Conservation (phyloP, 2,329 filamentous ascomycete species). For the Aspergillus aculeatinus region DNA sequence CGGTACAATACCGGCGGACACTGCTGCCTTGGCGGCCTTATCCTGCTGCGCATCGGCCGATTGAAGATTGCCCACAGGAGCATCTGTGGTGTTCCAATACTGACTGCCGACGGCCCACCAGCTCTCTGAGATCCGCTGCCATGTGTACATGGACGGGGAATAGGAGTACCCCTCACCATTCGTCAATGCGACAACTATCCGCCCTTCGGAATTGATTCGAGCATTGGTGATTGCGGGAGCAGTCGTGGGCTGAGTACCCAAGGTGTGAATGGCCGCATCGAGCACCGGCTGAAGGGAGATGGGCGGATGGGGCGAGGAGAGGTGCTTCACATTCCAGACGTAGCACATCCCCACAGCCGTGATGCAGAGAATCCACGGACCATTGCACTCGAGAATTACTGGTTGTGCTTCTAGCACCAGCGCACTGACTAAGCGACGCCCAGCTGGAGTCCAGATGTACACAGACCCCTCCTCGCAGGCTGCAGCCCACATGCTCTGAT, state of each 20-base stretch:
- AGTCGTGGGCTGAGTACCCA: constrained; percentile 74
- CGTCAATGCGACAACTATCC: constrained; percentile 83
- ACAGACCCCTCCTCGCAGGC: constrained; percentile 90
- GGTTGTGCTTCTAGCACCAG: constrained; percentile 88
- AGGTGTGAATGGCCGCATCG: constrained; percentile 76
- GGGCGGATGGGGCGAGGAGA: constrained; percentile 83
- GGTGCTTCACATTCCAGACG: constrained; percentile 86
- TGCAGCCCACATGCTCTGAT: constrained; percentile 85
- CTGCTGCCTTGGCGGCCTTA: constrained; percentile 52
- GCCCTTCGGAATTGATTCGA: constrained; percentile 81
- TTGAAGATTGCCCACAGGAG: constrained; percentile 77
- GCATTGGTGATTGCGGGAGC: constrained; percentile 87
- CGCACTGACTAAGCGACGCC: constrained; percentile 78
- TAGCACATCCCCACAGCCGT: constrained; percentile 85
- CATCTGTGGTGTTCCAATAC: constrained; percentile 98
- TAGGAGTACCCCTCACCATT: constrained; percentile 96
- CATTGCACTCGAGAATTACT: constrained; percentile 87
- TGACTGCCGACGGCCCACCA: constrained; percentile 99
- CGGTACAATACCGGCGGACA: constrained; percentile 90
- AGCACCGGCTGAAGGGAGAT: constrained; percentile 85
- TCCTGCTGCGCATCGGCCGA: constrained; percentile 65
- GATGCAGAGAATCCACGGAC: constrained; percentile 85
- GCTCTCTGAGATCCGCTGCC: constrained; percentile 92
- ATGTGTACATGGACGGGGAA: constrained; percentile 77
- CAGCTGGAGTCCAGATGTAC: constrained; percentile 89